These are phyloP conservation scores for Xylaria acuta DNA, from an alignment of 495 filamentous ascomycete genomes.

Conservation along the genomic window DNA sequence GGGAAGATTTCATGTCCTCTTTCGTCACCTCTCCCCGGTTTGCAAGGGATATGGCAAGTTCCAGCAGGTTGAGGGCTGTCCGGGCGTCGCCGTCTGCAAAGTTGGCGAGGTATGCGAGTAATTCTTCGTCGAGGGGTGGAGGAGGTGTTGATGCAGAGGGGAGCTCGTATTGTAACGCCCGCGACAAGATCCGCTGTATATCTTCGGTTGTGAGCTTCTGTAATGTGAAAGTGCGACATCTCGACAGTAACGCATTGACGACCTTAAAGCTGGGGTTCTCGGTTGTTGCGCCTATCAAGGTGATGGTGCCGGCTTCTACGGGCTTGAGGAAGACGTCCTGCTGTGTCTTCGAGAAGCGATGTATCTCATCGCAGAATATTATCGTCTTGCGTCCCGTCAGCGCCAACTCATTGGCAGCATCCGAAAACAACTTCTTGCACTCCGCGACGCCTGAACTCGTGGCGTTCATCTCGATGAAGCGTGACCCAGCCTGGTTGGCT, in stretches of 20 bases:
- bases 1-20: conserved; percentile 73
- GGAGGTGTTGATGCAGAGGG: conserved; percentile 43
- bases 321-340: conserved; percentile 95
- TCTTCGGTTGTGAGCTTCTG: conserved; percentile 73
- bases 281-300: conserved; percentile 92
- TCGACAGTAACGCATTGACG: conserved; percentile 82
- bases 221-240: conserved; percentile 90
- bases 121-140: conserved; percentile 73
- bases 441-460: conserved; percentile 91
- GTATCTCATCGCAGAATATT: conserved; percentile 97
- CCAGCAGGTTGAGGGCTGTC: conserved; percentile 89
- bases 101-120: conserved; percentile 79
- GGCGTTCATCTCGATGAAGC: conserved; percentile 96
- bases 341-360: conserved; percentile 90
- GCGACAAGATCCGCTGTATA: conserved; percentile 71
- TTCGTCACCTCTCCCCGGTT: conserved; percentile 53
- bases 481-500: conserved; percentile 75
- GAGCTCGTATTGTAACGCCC: conserved; percentile 71
- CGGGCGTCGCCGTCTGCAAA: conserved; percentile 93
- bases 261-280: conserved; percentile 98
- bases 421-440: conserved; percentile 89
- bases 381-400: conserved; percentile 91
- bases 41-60: conserved; percentile 72
- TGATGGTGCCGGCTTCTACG: conserved; percentile 89
- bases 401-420: conserved; percentile 80